Percentiles rank a stretch among this genome's conserved stretches.
Conservation (phyloP, 805 yeast genomes). For the Jamesozyma lodderae region DNA sequence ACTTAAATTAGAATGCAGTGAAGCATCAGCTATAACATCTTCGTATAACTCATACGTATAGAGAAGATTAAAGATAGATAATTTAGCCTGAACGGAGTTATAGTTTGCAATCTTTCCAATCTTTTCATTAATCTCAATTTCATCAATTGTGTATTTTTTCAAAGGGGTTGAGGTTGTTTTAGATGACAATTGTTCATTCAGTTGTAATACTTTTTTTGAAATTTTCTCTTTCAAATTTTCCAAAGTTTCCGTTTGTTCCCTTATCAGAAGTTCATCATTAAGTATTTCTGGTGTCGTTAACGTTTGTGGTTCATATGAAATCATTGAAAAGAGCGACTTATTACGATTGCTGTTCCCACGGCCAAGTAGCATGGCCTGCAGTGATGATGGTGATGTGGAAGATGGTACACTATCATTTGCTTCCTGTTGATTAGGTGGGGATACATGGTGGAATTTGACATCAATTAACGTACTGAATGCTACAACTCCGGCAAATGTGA, state of each 20-base stretch:
- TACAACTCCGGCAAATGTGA: slow-evolving; percentile 29
- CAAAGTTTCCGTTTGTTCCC: background rate
- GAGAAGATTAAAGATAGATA: slow-evolving; percentile 24
- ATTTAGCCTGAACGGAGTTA: slow-evolving; percentile 15
- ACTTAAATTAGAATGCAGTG: no score
- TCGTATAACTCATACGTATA: slow-evolving; percentile 21
- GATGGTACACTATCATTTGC: background rate
- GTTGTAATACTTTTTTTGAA: slow-evolving; percentile 1
- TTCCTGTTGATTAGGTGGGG: background rate
- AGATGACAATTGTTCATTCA: background rate
- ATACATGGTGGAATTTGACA: slow-evolving; percentile 1
- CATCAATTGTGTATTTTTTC: background rate
- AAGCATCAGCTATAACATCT: slow-evolving; percentile 7
- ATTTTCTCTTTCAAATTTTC: background rate
- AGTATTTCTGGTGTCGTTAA: no score
- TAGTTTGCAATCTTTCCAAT: background rate
- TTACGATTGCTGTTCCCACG: background rate
- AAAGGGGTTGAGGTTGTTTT: background rate
- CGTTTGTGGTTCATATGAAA: no score
- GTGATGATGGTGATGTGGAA: background rate
- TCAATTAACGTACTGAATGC: slow-evolving; percentile 27
- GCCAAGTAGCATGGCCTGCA: background rate
- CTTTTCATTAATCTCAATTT: background rate
- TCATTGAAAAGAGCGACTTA: no score
- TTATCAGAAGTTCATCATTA: background rate